Percentiles rank a stretch among this genome's conserved stretches.
phyloP scores from a whole-genome alignment of 208 protist species.

The Sergeia podlipaevii region DNA sequence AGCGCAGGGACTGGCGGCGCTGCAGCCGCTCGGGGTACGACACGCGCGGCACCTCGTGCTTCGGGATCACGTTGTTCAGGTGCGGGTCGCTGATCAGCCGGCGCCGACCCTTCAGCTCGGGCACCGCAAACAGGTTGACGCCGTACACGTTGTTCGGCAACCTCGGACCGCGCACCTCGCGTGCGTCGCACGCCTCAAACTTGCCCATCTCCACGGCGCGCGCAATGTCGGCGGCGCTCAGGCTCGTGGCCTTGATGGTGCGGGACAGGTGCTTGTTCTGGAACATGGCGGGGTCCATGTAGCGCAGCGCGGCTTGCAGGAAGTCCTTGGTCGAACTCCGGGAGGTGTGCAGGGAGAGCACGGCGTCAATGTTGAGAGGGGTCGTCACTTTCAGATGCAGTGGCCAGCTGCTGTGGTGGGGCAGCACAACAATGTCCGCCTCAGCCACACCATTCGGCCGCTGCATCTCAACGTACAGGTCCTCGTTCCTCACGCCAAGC shows the following conservation, averaged over 20 bases:
- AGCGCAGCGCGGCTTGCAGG: neutral
- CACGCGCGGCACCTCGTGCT: constrained; percentile 17
- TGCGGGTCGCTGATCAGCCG: constrained; percentile 26
- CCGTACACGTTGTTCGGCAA: too few species aligned
- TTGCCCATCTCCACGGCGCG: too few species aligned
- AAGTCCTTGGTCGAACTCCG: neutral
- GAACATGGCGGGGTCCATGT: neutral
- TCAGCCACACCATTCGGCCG: neutral
- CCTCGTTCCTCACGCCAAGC: neutral
- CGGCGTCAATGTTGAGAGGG: constrained; percentile 1
- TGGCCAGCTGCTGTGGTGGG: neutral
- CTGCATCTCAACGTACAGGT: constrained; percentile 5
- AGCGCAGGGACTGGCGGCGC: constrained; percentile 9
- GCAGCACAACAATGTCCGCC: neutral
- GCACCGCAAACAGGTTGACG: constrained; percentile 14
- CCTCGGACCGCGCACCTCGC: too few species aligned
- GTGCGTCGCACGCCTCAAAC: too few species aligned
- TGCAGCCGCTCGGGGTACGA: constrained; percentile 8
- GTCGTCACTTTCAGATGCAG: constrained; percentile 10
- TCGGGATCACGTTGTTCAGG: constrained; percentile 14
- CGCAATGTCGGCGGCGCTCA: too few species aligned
- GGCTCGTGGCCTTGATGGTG: too few species aligned
- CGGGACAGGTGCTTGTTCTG: too few species aligned
- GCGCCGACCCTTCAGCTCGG: constrained; percentile 19
- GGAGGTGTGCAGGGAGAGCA: neutral